These are phyloP conservation scores for Funneliformis geosporum DNA, from an alignment of 192 early-diverging fungal genomes.

Conservation along the genomic window DNA sequence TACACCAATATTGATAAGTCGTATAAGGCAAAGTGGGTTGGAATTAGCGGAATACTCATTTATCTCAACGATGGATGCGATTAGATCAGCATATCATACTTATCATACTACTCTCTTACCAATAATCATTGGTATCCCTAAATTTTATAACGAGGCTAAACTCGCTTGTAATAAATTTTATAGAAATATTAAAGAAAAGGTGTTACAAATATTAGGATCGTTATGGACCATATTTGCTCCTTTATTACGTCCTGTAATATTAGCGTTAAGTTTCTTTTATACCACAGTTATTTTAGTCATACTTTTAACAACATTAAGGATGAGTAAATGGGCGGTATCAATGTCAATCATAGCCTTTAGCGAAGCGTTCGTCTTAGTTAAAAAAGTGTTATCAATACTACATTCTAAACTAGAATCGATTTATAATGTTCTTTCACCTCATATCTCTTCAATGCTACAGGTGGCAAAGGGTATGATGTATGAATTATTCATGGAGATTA, in stretches of 20 bases:
- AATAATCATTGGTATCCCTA: not conserved
- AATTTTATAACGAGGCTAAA: not conserved
- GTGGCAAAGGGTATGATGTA: not conserved
- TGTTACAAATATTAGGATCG: not conserved
- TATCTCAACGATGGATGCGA: not conserved
- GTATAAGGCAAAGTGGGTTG: not conserved
- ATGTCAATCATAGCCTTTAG: not conserved
- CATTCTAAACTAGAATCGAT: not conserved
- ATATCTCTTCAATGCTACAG: not conserved
- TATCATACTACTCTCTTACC: not conserved
- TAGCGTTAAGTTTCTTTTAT: not conserved
- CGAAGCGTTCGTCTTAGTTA: not conserved
- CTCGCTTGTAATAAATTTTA: not conserved
- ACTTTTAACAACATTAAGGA: not conserved
- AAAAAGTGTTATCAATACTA: not conserved
- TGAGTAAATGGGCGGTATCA: not conserved
- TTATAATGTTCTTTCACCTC: not conserved
- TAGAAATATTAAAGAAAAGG: not conserved
- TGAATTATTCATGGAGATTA: not conserved
- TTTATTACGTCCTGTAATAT: constrained; percentile 16
- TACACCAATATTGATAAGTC: not conserved
- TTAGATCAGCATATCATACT: not conserved
- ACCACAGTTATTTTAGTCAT: not conserved
- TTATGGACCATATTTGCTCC: constrained; percentile 8
- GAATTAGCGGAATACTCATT: not conserved